Evolutionary conservation across 371 early-diverging fungal species (phyloP), one percentile per base, ranked within the genome.

Genomic region (Mitosporidium daphniae): DNA sequence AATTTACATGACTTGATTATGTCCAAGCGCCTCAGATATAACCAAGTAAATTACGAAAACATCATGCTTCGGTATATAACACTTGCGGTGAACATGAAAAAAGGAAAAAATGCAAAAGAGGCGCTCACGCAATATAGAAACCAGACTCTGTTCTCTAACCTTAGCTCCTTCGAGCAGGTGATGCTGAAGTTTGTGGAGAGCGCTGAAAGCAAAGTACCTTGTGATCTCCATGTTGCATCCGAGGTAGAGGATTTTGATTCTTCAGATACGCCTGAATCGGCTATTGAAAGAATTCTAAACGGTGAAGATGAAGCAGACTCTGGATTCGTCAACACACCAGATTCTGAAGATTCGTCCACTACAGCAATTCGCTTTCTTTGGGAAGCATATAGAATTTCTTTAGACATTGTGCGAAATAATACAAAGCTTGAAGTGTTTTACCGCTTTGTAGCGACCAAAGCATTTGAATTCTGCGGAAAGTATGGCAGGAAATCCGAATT

Each of bases 311-410:
- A 42, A 47, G 75, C 74, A 46, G 86, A 89, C 44, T 80, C 82
- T 41, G 67, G 86, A 30, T 74, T 71, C 28, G 67, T 82, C 16
- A 78, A 86, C 25, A 84, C 84, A 8, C 86, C 91, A 18, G n/a
- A n/a, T n/a, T n/a, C n/a, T n/a, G n/a, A n/a, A n/a, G n/a, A n/a
- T n/a, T n/a, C n/a, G n/a, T n/a, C n/a, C n/a, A n/a, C n/a, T n/a
- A n/a, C n/a, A n/a, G 80, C 82, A 75, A 55, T 91, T 33, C 72
- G 71, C 47, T 78, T 91, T 40, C 55, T 82, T 39, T 91, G 93
- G 93, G 93, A 91, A 49, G 66, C 69, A 9, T 86, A 82, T 51
- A 59, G 93, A 30, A 80, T 73, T 29, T 20, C 8, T 20, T 55
- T 91, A 24, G 89, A 91, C 40, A 69, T 77, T 24, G 50, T 86